Percentiles rank a stretch among this genome's conserved stretches.
These are phyloP conservation scores for Penicillium silybi DNA, from an alignment of 495 filamentous ascomycete genomes.

Conservation along the genomic window DNA sequence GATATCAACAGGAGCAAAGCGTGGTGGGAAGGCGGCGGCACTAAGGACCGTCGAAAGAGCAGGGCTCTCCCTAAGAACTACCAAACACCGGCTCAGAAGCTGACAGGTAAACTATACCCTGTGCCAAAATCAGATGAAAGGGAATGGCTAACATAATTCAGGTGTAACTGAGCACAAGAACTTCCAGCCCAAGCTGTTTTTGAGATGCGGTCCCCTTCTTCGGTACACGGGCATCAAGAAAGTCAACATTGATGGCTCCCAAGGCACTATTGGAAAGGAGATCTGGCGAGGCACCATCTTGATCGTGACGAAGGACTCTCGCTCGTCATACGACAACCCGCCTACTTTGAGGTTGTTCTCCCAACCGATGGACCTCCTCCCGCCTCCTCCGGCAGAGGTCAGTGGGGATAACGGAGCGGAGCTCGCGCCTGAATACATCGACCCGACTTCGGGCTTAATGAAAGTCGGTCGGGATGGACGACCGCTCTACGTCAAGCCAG, in stretches of 20 bases:
- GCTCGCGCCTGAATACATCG: constrained; percentile 76
- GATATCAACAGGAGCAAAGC: constrained; percentile 41
- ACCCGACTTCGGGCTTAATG: constrained; percentile 81
- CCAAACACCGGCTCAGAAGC: constrained; percentile 35
- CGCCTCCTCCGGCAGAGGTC: constrained; percentile 71
- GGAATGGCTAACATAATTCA: constrained; percentile 16
- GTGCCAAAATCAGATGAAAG: background rate
- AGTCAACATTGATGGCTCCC: constrained; percentile 31
- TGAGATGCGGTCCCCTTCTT: constrained; percentile 86
- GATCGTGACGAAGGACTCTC: constrained; percentile 83
- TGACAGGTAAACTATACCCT: constrained; percentile 24
- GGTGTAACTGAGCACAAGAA: constrained; percentile 45
- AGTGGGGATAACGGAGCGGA: constrained; percentile 55
- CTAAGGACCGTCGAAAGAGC: constrained; percentile 36
- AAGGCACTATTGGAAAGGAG: constrained; percentile 54
- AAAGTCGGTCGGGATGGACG: constrained; percentile 77
- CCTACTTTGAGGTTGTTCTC: constrained; percentile 79
- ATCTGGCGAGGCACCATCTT: constrained; percentile 91
- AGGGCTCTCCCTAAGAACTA: constrained; percentile 39
- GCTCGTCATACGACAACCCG: constrained; percentile 73
- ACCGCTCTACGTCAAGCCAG: constrained; percentile 76
- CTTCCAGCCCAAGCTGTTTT: constrained; percentile 78
- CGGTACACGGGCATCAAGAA: constrained; percentile 76
- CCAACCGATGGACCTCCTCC: constrained; percentile 79
- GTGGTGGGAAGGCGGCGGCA: constrained; percentile 43